Evolutionary conservation across 371 early-diverging fungal genomes (phyloP).

Genomic region (Choanephora cucurbitarum): DNA sequence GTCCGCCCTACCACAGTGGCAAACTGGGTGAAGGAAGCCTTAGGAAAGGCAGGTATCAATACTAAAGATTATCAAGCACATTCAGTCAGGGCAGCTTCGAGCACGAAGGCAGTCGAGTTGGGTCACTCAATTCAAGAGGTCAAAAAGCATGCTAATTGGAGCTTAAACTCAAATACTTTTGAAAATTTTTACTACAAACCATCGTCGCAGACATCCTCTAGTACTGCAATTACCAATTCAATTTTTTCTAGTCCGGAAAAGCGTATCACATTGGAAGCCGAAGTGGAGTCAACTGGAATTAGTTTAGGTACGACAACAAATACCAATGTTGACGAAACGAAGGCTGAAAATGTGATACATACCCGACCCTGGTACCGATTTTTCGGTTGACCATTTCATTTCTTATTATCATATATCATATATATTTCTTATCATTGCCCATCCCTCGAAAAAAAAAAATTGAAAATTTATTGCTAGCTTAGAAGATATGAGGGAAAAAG

Average conservation of each 20-base stretch:
- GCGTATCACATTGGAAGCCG: conserved; percentile 8
- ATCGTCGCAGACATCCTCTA: conserved; percentile 1
- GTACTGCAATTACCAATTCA: conserved; percentile 2
- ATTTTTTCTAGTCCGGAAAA: conserved; percentile 10
- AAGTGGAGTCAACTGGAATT: conserved; percentile 15
- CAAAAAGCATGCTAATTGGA: conserved; percentile 11
- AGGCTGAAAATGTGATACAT: conserved; percentile 12
- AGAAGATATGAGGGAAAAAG: too few relatives aligned
- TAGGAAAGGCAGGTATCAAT: conserved; percentile 6
- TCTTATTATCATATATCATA: too few relatives aligned
- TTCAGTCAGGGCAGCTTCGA: conserved; percentile 6
- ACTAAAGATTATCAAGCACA: conserved; percentile 4
- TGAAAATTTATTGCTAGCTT: too few relatives aligned
- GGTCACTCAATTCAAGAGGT: conserved; percentile 2
- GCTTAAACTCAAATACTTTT: conserved; percentile 7
- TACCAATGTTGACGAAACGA: conserved; percentile 14
- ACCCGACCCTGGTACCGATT: not conserved
- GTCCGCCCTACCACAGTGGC: conserved; percentile 7
- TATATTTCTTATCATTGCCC: too few relatives aligned
- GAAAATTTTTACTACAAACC: conserved; percentile 17
- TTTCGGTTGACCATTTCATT: too few relatives aligned
- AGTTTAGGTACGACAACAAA: conserved; percentile 12
- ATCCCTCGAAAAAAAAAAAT: too few relatives aligned
- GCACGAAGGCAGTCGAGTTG: conserved; percentile 3
- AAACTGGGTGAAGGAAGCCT: conserved; percentile 3